Base-by-base conservation (phyloP, 306 rosid genomes). In the Acacia melanoxylon region DNA sequence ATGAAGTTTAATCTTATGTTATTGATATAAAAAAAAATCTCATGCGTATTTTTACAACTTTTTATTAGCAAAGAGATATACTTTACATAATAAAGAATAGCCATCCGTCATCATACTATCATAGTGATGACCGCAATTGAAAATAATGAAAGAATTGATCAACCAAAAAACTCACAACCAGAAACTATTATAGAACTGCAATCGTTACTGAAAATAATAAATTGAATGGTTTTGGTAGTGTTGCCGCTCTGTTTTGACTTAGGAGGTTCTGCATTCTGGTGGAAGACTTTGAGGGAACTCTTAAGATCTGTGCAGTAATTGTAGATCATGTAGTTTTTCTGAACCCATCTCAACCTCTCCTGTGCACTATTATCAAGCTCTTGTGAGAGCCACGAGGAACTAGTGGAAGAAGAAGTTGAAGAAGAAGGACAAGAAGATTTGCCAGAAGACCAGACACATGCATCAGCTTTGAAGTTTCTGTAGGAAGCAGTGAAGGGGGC, bases 401-500 rank as follows among this genome's bases (percentile, higher is more conserved):
- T 13, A 0, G 68, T 12, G 0, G 86, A 70, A 10, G 75, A 42
- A 12, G 75, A 11, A 65, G 74, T 81, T 17, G 82, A 52, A 15
- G 85, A 51, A 2, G 73, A 84, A 29, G 72, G 24, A 45, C 92
- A 91, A 13, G 91, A 84, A 5, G 94, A 73, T 2, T 33, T 49
- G 3, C 88, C 87, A 33, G 79, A 76, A 1, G 90, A 80, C 78
- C 66, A 49, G 2, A 84, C 69, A 25, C 95, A 92, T 0, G 91
- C 88, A 41, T 87, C 48, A 0, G 97, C 92, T 29, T 88, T 84
- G 86, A 89, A 91, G 29, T 90, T 91, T 7, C 91, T 86, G 62
- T 89, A 92, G 0, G 92, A 80, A 2, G 95, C 91, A 0, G 89
- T 78, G 83, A 91, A 93, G 0, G 97, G 94, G 5, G 94, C 95